Evolutionary conservation across 495 filamentous ascomycete genomes (phyloP).

Genomic region (Daldinia childiae): DNA sequence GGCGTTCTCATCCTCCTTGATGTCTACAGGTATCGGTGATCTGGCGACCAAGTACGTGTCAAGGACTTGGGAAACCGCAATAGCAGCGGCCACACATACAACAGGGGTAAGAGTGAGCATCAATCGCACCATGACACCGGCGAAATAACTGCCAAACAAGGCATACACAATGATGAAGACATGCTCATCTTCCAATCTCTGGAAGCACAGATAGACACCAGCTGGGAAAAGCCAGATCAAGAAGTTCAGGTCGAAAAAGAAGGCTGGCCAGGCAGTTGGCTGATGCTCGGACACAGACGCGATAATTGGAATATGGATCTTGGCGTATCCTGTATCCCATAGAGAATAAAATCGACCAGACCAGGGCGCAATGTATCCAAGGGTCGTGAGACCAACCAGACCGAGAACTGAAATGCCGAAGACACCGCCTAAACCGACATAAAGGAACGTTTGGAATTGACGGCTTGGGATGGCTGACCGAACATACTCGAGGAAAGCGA

Average conservation of each 20-base stretch:
- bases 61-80: conserved; percentile 87
- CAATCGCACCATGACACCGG: conserved; percentile 98
- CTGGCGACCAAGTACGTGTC: conserved; percentile 81
- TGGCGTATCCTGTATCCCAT: conserved; percentile 99
- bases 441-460: conserved; percentile 90
- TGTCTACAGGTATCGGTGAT: conserved; percentile 60
- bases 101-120: conserved; percentile 98
- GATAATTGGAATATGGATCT: conserved; percentile 99
- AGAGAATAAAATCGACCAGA: conserved; percentile 99
- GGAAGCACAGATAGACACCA: conserved; percentile 98
- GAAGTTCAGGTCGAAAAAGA: conserved; percentile 99
- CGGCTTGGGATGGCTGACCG: conserved; percentile 86
- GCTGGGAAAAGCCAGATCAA: conserved; percentile 99
- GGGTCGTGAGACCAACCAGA: conserved; percentile 82
- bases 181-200: conserved; percentile 91
- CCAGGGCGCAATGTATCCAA: conserved; percentile 96
- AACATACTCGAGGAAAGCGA: conserved; percentile 91
- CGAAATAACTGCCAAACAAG: conserved; percentile 95
- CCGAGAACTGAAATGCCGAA: conserved; percentile 71
- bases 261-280: conserved; percentile 99
- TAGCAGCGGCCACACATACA: conserved; percentile 92
- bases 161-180: conserved; percentile 98
- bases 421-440: conserved; percentile 73
- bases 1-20: conserved; percentile 58
- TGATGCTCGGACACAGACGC: conserved; percentile 99